phyloP scores from a whole-genome alignment of 2,329 filamentous ascomycete species.

The Aspergillus aculeatus region DNA sequence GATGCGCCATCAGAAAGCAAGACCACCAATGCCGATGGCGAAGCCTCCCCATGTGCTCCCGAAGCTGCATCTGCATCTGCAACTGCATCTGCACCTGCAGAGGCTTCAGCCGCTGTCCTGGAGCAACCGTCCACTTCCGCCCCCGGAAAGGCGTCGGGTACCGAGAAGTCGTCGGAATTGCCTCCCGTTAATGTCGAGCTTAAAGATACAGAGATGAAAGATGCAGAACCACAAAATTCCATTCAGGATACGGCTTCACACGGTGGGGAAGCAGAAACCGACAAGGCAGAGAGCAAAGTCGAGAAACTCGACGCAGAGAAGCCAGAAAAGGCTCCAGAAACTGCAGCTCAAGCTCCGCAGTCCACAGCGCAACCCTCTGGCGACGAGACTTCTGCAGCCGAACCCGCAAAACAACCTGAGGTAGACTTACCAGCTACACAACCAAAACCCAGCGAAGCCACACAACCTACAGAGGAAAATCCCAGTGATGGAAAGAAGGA shows the following conservation, averaged over 20 bases:
- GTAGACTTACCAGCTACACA: neutral
- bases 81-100: neutral
- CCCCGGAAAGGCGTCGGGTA: neutral
- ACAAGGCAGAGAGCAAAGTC: neutral
- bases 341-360: neutral
- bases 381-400: neutral
- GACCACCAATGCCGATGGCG: neutral
- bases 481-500: conserved; percentile 4
- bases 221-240: neutral
- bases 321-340: conserved; percentile 7
- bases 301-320: conserved; percentile 1
- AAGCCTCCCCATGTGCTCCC: neutral
- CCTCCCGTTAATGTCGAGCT: neutral
- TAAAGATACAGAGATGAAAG: neutral
- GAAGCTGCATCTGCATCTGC: neutral
- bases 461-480: neutral
- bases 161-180: neutral
- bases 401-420: conserved; percentile 9
- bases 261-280: neutral
- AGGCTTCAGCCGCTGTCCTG: neutral
- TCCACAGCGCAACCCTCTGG: neutral
- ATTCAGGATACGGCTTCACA: neutral
- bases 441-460: neutral
- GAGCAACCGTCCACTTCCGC: conserved; percentile 6
- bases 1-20: conserved; percentile 5